A percentile compares a stretch with the other conserved stretches of the same genome.
These are phyloP conservation scores for Closterium sp. DNA, from an alignment of 139 green algal genomes.

Conservation along the genomic window DNA sequence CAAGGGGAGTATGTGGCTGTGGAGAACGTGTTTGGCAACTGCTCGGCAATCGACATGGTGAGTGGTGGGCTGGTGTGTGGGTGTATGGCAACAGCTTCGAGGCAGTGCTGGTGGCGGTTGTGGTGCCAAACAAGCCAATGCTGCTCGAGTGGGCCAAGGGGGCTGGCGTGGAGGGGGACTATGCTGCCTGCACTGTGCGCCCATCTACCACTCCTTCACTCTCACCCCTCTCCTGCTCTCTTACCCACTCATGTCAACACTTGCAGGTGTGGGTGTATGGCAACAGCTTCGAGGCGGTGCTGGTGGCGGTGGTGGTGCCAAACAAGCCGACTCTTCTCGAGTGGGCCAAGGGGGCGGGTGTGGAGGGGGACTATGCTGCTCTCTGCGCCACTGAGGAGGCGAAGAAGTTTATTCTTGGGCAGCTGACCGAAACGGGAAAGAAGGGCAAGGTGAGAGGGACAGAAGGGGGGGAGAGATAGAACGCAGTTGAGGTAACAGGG, in stretches of 20 bases:
- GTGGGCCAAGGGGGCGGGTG: slow-evolving; percentile 60
- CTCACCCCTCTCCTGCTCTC: slow-evolving; percentile 37
- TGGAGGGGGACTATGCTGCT: slow-evolving; percentile 35
- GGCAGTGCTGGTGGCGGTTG: slow-evolving; percentile 72
- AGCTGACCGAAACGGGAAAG: slow-evolving; percentile 64
- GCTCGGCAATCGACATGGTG: slow-evolving; percentile 63
- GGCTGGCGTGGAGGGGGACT: slow-evolving; percentile 33
- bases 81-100: slow-evolving; percentile 94
- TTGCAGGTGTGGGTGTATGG: slow-evolving; percentile 86
- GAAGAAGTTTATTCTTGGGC: slow-evolving; percentile 55
- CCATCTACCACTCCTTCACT: no score
- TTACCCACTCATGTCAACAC: neutral
- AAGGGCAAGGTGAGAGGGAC: no score
- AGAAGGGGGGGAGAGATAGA: no score
- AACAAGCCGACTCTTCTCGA: slow-evolving; percentile 54
- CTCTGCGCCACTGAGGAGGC: slow-evolving; percentile 45
- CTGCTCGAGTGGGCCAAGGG: slow-evolving; percentile 66
- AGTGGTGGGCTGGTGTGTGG: neutral
- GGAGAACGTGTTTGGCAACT: slow-evolving; percentile 86
- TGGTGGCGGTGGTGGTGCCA: slow-evolving; percentile 89
- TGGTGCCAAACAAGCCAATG: slow-evolving; percentile 63
- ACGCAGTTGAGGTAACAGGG: no score
- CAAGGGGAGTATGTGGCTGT: slow-evolving; percentile 96
- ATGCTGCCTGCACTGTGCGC: no score
- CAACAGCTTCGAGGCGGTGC: slow-evolving; percentile 82